Evolutionary conservation across 768 basidiomycete species (phyloP).

Genomic region (Leucocoprinus leucothites): DNA sequence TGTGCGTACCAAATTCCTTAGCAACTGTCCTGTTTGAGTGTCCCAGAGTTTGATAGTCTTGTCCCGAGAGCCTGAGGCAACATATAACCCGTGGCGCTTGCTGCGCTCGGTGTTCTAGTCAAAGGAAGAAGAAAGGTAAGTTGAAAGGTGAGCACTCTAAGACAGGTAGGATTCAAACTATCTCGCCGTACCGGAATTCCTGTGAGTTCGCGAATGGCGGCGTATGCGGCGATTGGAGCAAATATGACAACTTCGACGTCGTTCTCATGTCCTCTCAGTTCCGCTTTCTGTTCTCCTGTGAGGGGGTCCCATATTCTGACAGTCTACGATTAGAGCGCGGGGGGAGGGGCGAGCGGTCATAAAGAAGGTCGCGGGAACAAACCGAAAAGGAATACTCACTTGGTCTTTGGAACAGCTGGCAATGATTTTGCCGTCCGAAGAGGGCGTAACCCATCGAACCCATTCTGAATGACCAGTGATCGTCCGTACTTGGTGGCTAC

Average conservation of each 20-base stretch:
- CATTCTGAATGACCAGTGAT: slow-evolving; percentile 80
- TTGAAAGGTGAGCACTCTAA: not conserved
- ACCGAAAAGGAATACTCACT: slow-evolving; percentile 37
- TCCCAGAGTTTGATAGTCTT: slow-evolving; percentile 95
- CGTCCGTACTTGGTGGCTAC: slow-evolving; percentile 68
- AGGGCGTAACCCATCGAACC: slow-evolving; percentile 70
- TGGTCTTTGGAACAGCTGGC: slow-evolving; percentile 88
- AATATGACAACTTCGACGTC: slow-evolving; percentile 81
- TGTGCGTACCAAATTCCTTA: slow-evolving; percentile 64
- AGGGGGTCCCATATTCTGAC: slow-evolving; percentile 72
- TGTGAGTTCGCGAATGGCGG: slow-evolving; percentile 73
- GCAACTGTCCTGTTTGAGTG: slow-evolving; percentile 72
- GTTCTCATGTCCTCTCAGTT: slow-evolving; percentile 86
- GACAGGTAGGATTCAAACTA: slow-evolving; percentile 10
- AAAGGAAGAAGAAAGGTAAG: not conserved
- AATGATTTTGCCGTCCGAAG: slow-evolving; percentile 68
- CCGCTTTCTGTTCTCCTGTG: slow-evolving; percentile 74
- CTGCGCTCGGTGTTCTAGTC: slow-evolving; percentile 48
- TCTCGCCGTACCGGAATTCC: slow-evolving; percentile 55
- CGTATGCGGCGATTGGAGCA: slow-evolving; percentile 72
- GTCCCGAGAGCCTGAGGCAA: slow-evolving; percentile 85
- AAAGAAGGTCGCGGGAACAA: not conserved
- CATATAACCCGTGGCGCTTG: slow-evolving; percentile 54
- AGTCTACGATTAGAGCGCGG: slow-evolving; percentile 46
- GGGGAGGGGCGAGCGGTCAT: slow-evolving; percentile 20